Conservation (phyloP, 352 stramenopile species). For the Plasmopara halstedii region DNA sequence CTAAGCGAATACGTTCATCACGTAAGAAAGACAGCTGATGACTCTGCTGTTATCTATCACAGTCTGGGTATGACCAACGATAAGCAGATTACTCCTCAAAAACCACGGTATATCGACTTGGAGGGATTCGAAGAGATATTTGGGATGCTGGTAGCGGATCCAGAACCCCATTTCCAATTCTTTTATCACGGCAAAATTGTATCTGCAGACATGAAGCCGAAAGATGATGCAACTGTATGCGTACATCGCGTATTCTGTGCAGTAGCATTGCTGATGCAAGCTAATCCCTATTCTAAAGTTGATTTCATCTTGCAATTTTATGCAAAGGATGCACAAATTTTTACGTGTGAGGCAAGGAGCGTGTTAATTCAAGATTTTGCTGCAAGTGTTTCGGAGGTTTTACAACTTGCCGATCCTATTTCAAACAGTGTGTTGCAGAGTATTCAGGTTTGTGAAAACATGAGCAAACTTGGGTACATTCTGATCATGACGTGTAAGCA, state of each 20-base stretch:
- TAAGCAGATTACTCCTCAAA: conserved; percentile 7
- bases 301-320: conserved; percentile 48
- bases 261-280: conserved; percentile 42
- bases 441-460: conserved; percentile 12
- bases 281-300: conserved; percentile 55
- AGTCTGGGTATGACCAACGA: conserved; percentile 21
- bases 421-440: conserved; percentile 8
- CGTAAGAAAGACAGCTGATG: conserved; percentile 35
- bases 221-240: conserved; percentile 23
- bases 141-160: conserved; percentile 57
- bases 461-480: not conserved
- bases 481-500: conserved; percentile 8
- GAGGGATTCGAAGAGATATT: conserved; percentile 70
- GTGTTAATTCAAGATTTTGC: conserved; percentile 36
- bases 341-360: conserved; percentile 34
- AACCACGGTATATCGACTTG: conserved; percentile 30
- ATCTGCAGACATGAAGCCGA: conserved; percentile 8
- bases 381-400: conserved; percentile 28
- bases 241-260: conserved; percentile 52
- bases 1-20: conserved; percentile 51
- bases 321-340: conserved; percentile 29
- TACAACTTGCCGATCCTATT: conserved; percentile 29
- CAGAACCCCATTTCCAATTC: conserved; percentile 57
- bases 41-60: conserved; percentile 52
- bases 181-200: conserved; percentile 30